phyloP scores from a whole-genome alignment of 108 stramenopile genomes.

The Parmales sp. region DNA sequence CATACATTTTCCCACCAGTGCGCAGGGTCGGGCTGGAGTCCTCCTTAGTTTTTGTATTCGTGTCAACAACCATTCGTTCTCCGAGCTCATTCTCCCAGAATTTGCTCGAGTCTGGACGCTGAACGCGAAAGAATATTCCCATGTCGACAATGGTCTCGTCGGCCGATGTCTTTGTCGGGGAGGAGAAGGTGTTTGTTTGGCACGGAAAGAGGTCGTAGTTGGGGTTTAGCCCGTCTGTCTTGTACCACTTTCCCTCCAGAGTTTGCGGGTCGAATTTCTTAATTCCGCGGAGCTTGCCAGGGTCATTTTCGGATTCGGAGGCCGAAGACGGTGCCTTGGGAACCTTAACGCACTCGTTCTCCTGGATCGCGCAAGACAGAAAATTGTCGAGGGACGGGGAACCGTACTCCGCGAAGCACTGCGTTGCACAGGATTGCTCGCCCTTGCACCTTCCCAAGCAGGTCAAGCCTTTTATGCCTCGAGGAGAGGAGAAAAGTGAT shows the following conservation, averaged over 20 bases:
- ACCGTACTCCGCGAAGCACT: constrained; percentile 94
- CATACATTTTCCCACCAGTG: constrained; percentile 85
- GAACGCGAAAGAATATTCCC: constrained; percentile 76
- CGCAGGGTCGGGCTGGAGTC: constrained; percentile 70
- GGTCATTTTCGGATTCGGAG: no score
- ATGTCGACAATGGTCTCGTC: constrained; percentile 32
- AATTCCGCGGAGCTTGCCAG: no score
- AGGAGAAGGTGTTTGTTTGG: constrained; percentile 84
- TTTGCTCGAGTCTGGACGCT: constrained; percentile 45
- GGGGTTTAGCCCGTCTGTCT: constrained; percentile 89
- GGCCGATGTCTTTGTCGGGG: constrained; percentile 14
- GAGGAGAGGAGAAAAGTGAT: constrained; percentile 59
- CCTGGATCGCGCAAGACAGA: constrained; percentile 89
- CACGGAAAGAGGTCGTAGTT: constrained; percentile 97
- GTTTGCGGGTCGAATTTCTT: constrained; percentile 62
- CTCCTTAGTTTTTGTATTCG: constrained; percentile 59
- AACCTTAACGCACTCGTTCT: constrained; percentile 86
- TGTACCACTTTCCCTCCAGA: constrained; percentile 91
- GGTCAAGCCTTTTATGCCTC: constrained; percentile 81
- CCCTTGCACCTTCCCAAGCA: constrained; percentile 86
- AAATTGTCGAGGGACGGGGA: constrained; percentile 75
- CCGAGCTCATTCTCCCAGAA: constrained; percentile 14
- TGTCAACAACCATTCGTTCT: constrained; percentile 57
- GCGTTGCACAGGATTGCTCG: constrained; percentile 85
- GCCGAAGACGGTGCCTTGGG: no score